Evolutionary conservation across 345 rosid species (phyloP).

Genomic region (Psidium friedrichsthalianum): DNA sequence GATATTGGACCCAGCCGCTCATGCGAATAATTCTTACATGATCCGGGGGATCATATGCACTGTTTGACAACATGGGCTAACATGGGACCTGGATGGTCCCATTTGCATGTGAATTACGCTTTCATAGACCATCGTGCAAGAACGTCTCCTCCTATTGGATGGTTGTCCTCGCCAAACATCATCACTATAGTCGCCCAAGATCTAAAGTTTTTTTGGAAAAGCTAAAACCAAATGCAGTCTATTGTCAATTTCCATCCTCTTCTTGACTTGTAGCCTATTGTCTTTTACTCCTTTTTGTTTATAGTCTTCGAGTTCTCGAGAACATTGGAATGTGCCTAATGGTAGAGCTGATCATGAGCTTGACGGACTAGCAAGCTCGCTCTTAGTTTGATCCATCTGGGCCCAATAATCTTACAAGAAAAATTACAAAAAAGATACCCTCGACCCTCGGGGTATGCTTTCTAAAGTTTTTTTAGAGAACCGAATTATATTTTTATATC

Average conservation of each 20-base stretch:
- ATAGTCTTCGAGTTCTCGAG: accelerated
- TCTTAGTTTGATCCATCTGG: not conserved
- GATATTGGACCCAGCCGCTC: not conserved
- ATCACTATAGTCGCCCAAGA: not conserved
- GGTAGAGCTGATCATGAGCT: not conserved
- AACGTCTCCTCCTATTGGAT: not conserved
- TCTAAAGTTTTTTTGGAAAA: too few relatives aligned
- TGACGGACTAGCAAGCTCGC: not conserved
- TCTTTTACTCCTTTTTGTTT: not conserved
- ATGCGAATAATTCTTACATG: not conserved
- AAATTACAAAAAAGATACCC: not conserved
- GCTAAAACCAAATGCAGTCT: too few relatives aligned
- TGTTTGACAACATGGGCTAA: not conserved
- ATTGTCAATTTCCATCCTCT: not conserved
- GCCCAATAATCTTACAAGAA: not conserved
- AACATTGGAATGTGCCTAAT: not conserved
- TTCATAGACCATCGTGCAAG: not conserved
- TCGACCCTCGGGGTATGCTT: too few relatives aligned
- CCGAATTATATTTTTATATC: too few relatives aligned
- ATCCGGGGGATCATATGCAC: not conserved
- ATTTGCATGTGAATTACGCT: not conserved
- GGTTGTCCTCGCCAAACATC: not conserved
- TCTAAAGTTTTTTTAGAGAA: too few relatives aligned
- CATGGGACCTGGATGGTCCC: not conserved
- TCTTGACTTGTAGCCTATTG: not conserved